These are phyloP conservation scores for Talaromyces borbonicus DNA, from an alignment of 495 filamentous ascomycete genomes.

Conservation along the genomic window DNA sequence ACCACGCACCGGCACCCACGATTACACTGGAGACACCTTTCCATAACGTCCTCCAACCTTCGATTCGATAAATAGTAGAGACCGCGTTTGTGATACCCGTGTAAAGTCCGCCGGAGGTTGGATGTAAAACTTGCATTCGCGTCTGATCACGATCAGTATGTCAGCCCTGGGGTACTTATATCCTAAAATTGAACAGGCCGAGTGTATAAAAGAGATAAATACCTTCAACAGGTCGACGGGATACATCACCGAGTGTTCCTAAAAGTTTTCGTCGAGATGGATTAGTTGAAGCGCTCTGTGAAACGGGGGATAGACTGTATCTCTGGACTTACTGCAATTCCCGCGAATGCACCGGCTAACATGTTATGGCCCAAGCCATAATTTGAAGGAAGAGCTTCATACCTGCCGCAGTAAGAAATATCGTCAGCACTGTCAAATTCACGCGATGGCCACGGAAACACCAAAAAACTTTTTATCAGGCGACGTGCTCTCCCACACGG, in stretches of 20 bases:
- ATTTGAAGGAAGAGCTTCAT: conserved; percentile 62
- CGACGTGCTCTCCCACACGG: too few relatives aligned
- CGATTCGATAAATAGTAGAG: conserved; percentile 77
- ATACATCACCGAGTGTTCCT: conserved; percentile 95
- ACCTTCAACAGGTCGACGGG: conserved; percentile 98
- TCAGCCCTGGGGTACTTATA: too few relatives aligned
- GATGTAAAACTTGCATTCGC: conserved; percentile 92
- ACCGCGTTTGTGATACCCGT: conserved; percentile 87
- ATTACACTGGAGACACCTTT: conserved; percentile 94
- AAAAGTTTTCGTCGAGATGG: too few relatives aligned
- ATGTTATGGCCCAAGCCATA: conserved; percentile 67
- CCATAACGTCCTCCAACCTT: conserved; percentile 89
- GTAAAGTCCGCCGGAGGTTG: conserved; percentile 75
- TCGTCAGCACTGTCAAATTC: too few relatives aligned
- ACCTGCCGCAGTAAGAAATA: conserved; percentile 29
- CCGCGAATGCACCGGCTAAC: conserved; percentile 90
- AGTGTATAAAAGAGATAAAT: conserved; percentile 25
- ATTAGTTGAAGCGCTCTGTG: too few relatives aligned
- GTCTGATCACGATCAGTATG: conserved; percentile 50
- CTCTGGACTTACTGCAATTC: conserved; percentile 68
- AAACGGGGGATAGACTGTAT: too few relatives aligned
- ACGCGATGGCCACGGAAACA: too few relatives aligned
- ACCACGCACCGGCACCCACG: conserved; percentile 70
- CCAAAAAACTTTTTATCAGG: too few relatives aligned
- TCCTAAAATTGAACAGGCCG: too few relatives aligned